Evolutionary conservation across 768 basidiomycete genomes (phyloP), one percentile per base, ranked within the genome.

Genomic region (Pseudohyphozyma bogoriensis): DNA sequence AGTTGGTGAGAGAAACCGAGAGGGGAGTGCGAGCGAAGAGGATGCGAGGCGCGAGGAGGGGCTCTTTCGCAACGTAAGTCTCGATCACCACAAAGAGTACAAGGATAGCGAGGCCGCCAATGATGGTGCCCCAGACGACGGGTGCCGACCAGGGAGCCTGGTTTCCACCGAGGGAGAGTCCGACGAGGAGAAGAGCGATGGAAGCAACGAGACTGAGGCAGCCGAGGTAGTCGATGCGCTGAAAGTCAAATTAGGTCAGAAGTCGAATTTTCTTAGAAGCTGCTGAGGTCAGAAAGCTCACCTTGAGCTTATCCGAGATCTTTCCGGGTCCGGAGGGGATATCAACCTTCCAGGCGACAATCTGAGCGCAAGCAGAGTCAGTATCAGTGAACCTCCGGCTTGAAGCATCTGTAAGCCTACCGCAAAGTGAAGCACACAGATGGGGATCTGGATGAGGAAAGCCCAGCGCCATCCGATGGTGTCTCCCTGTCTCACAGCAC

Each of bases 401-500:
- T n/a, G n/a, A n/a, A n/a, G n/a, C n/a, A n/a, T n/a, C n/a, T n/a
- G n/a, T n/a, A n/a, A n/a, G n/a, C n/a, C n/a, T n/a, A n/a, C n/a
- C n/a, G 77, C 59, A 49, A 83, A 78, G 4, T 83, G 83, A 22
- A 82, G 56, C 24, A 81, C 37, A 13, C 80, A 77, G 35, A 82
- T 66, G 1, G 84, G 84, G 0, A 82, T 79, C 44, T 66, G 65
- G 31, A 66, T 66, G 22, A 66, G 54, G 65, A 66, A 66, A 18
- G 65, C 65, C 61, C 83, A 84, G 70, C 83, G 72, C 84, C 84
- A 85, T 7, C 83, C 83, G 44, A 84, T 79, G 13, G 73, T 80
- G 66, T 85, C 84, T 1, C 81, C 77, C n/a, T n/a, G n/a, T n/a
- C n/a, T n/a, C n/a, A n/a, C n/a, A n/a, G n/a, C n/a, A n/a, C n/a